Percentiles rank a stretch among this genome's conserved stretches.
Evolutionary conservation across 129 eudicot genomes (phyloP).

Genomic region (Dittrichia graveolens): DNA sequence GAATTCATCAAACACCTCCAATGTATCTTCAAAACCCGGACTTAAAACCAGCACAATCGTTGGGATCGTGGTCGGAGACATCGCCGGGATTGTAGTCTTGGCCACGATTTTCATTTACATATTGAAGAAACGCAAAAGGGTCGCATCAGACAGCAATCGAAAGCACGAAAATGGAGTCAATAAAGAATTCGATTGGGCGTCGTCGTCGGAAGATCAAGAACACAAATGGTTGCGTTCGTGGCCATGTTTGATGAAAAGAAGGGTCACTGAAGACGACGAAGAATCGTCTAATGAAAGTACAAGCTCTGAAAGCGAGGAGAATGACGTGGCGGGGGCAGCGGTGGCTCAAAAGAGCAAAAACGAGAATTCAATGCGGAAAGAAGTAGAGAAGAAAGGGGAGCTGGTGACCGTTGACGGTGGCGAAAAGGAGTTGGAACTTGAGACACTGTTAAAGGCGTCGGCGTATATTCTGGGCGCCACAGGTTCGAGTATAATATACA

Average conservation of each 20-base stretch:
- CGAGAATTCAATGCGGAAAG: conserved; percentile 2
- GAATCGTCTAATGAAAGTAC: conserved; percentile 32
- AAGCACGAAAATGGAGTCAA: conserved; percentile 36
- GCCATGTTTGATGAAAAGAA: conserved; percentile 59
- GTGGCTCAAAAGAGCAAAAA: neutral
- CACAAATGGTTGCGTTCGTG: conserved; percentile 57
- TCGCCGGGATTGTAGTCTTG: conserved; percentile 57
- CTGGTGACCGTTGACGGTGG: conserved; percentile 92
- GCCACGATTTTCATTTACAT: conserved; percentile 48
- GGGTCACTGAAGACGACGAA: conserved; percentile 42
- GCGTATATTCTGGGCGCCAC: conserved; percentile 85
- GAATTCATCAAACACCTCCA: conserved; percentile 33
- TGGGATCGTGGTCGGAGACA: conserved; percentile 72
- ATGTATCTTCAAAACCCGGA: conserved; percentile 39
- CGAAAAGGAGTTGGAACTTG: conserved; percentile 68
- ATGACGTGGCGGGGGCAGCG: conserved; percentile 9
- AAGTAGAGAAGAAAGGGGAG: conserved; percentile 47
- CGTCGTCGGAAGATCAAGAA: conserved; percentile 55
- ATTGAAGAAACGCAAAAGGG: conserved; percentile 41
- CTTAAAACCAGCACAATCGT: conserved; percentile 52
- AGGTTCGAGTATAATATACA: conserved; percentile 87
- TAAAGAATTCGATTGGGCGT: conserved; percentile 62
- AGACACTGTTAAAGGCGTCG: conserved; percentile 84
- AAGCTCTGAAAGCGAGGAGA: conserved; percentile 49
- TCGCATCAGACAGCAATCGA: conserved; percentile 15